Evolutionary conservation across 1,284 basidiomycete genomes (phyloP).

Genomic region (Mycosarcoma mackinlayi): DNA sequence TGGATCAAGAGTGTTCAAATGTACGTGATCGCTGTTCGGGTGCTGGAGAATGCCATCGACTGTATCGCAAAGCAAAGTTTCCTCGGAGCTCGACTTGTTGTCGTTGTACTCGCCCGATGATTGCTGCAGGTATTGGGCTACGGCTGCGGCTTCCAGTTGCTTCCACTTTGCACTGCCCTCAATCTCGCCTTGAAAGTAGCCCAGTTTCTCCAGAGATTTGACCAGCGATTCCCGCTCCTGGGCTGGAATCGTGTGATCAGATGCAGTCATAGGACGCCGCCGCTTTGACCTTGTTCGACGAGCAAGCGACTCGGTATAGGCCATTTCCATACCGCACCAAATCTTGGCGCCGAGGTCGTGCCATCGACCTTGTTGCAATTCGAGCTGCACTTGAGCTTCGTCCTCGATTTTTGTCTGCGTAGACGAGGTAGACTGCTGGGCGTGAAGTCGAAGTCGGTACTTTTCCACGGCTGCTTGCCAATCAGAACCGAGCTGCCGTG

Average conservation of each 20-base stretch:
- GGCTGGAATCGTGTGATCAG: neutral
- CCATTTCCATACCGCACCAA: constrained; percentile 60
- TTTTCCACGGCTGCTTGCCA: constrained; percentile 56
- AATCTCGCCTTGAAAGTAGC: constrained; percentile 59
- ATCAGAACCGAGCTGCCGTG: constrained; percentile 81
- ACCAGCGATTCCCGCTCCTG: constrained; percentile 39
- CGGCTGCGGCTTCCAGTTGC: constrained; percentile 44
- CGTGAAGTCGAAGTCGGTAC: constrained; percentile 37
- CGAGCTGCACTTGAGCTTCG: constrained; percentile 18
- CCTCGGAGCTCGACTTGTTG: neutral
- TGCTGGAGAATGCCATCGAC: constrained; percentile 14
- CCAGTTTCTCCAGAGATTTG: constrained; percentile 40
- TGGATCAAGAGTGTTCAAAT: neutral
- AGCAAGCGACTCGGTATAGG: constrained; percentile 41
- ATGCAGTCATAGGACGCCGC: constrained; percentile 9
- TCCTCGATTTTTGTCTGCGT: constrained; percentile 24
- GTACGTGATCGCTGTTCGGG: neutral
- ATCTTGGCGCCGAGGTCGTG: constrained; percentile 62
- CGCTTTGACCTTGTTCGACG: constrained; percentile 13
- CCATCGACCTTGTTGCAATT: constrained; percentile 50
- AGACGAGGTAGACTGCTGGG: neutral
- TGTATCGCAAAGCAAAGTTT: constrained; percentile 9
- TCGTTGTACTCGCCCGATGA: neutral
- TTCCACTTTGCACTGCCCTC: constrained; percentile 56
- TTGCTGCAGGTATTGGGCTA: constrained; percentile 15